phyloP scores from a whole-genome alignment of 345 rosid genomes.

The Brassica cretica region DNA sequence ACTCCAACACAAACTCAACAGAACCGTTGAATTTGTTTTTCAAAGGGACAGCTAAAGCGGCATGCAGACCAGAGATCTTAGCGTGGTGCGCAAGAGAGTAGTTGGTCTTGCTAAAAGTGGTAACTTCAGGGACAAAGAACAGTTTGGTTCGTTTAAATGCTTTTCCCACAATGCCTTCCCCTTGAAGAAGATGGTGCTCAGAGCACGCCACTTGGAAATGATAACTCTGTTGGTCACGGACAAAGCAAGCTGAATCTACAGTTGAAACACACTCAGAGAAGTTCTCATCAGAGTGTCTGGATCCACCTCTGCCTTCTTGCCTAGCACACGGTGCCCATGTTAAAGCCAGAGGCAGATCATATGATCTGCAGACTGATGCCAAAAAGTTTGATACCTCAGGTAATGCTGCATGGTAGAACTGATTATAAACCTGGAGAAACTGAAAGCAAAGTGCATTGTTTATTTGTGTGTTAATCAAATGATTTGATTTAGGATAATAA shows the following conservation, averaged over 20 bases:
- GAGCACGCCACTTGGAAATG: slow-evolving; percentile 77
- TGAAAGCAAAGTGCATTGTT: slow-evolving; percentile 3
- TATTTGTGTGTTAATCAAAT: slow-evolving; percentile 16
- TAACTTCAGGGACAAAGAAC: slow-evolving; percentile 65
- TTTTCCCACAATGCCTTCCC: slow-evolving; percentile 86
- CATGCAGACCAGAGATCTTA: slow-evolving; percentile 64
- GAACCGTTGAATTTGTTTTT: slow-evolving; percentile 47
- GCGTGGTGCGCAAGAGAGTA: slow-evolving; percentile 95
- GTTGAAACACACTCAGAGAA: slow-evolving; percentile 65
- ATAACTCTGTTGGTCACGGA: slow-evolving; percentile 45
- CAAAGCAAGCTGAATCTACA: slow-evolving; percentile 68
- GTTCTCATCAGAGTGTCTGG: slow-evolving; percentile 68
- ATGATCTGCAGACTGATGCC: slow-evolving; percentile 55
- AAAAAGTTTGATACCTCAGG: slow-evolving; percentile 59
- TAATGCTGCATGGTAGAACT: slow-evolving; percentile 53
- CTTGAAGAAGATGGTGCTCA: slow-evolving; percentile 72
- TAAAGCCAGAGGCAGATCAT: slow-evolving; percentile 75
- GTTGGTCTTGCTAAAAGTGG: slow-evolving; percentile 65
- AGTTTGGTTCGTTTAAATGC: slow-evolving; percentile 60
- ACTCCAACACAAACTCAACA: slow-evolving; percentile 79
- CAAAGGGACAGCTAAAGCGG: slow-evolving; percentile 80
- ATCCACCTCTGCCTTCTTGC: slow-evolving; percentile 72
- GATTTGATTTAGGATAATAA: not conserved
- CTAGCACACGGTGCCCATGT: slow-evolving; percentile 77
- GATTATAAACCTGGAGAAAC: slow-evolving; percentile 50